Conservation (phyloP, 2,329 filamentous ascomycete genomes). For the Boeremia exigua region DNA sequence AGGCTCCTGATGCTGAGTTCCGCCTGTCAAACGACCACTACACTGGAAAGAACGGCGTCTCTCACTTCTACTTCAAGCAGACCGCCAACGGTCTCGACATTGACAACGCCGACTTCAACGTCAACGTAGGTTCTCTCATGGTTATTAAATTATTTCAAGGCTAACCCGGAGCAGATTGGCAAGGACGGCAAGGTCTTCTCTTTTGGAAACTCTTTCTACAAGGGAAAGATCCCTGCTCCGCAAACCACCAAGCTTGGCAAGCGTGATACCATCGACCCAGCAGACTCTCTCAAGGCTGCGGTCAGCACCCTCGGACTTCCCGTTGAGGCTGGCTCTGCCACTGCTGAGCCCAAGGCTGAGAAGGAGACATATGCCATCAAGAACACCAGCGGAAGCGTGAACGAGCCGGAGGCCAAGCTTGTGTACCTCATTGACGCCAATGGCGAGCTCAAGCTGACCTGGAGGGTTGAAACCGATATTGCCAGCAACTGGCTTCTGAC, state of each 20-base stretch:
- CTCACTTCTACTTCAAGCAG: constrained; percentile 65
- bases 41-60: constrained; percentile 57
- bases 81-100: constrained; percentile 63
- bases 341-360: constrained; percentile 28
- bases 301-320: constrained; percentile 49
- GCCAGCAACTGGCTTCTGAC: constrained; percentile 62
- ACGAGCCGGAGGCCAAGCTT: constrained; percentile 61
- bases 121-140: constrained; percentile 57
- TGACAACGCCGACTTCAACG: constrained; percentile 65
- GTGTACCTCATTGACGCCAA: constrained; percentile 58
- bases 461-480: constrained; percentile 65
- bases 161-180: constrained; percentile 50
- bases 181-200: constrained; percentile 64
- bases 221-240: constrained; percentile 50
- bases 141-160: background rate
- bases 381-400: constrained; percentile 50
- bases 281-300: constrained; percentile 51
- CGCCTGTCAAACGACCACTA: constrained; percentile 19
- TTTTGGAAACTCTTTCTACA: constrained; percentile 60
- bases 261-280: constrained; percentile 48
- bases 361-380: constrained; percentile 53
- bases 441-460: constrained; percentile 58
- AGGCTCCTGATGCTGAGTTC: constrained; percentile 17
- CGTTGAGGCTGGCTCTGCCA: constrained; percentile 47
- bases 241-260: constrained; percentile 20